These are phyloP conservation scores for Tetrapyrgos nigripes DNA, from an alignment of 1,284 basidiomycete species.

Conservation along the genomic window DNA sequence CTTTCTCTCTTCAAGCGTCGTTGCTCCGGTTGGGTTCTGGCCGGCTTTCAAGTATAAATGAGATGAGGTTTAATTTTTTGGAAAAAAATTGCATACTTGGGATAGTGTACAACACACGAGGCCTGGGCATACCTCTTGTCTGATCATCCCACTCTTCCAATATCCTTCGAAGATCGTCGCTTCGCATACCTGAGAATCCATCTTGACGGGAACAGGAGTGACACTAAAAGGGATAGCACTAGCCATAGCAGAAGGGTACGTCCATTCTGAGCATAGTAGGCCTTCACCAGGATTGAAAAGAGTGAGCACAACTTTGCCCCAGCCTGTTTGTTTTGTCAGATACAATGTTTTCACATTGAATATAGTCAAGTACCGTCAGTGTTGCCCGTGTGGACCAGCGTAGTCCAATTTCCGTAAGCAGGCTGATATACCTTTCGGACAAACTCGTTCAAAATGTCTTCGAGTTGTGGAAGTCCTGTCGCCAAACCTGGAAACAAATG, in stretches of 20 bases:
- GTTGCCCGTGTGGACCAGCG: conserved; percentile 73
- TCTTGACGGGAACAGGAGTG: conserved; percentile 62
- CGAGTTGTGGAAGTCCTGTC: conserved; percentile 58
- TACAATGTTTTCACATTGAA: too few species aligned
- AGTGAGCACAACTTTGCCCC: conserved; percentile 57
- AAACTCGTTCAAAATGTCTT: conserved; percentile 64
- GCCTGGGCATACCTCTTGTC: conserved; percentile 56
- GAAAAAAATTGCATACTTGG: conserved; percentile 43
- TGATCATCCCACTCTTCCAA: conserved; percentile 73
- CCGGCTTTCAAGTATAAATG: conserved; percentile 78
- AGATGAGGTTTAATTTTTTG: conserved; percentile 64
- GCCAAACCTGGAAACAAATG: conserved; percentile 47
- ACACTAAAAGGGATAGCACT: conserved; percentile 54
- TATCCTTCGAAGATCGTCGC: conserved; percentile 63
- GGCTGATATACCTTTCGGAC: conserved; percentile 70
- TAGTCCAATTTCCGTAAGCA: conserved; percentile 70
- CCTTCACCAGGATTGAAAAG: conserved; percentile 79
- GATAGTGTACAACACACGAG: too few species aligned
- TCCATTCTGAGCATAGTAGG: conserved; percentile 75
- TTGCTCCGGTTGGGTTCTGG: conserved; percentile 84
- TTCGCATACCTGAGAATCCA: conserved; percentile 77
- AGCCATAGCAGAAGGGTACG: conserved; percentile 64
- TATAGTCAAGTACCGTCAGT: too few species aligned
- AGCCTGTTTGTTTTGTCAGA: too few species aligned
- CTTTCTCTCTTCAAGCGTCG: conserved; percentile 72